These are phyloP conservation scores for Ottelia alismoides DNA, from an alignment of 106 monocot species.

Conservation along the genomic window DNA sequence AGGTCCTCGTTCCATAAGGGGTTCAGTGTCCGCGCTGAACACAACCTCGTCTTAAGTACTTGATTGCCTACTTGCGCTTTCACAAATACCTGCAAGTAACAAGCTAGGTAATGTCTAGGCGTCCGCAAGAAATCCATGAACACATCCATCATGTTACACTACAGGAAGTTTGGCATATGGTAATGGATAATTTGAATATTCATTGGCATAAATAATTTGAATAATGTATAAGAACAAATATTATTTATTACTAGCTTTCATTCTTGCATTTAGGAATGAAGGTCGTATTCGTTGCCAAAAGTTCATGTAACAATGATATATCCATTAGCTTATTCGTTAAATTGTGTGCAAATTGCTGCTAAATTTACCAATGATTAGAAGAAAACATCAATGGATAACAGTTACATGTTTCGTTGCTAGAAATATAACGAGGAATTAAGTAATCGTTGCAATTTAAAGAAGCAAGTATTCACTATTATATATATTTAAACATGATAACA, in stretches of 20 bases:
- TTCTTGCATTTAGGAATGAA: no score
- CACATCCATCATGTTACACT: constrained; percentile 38
- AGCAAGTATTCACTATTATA: no score
- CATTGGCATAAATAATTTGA: constrained; percentile 72
- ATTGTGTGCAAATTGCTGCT: no score
- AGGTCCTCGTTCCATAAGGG: constrained; percentile 73
- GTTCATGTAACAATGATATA: no score
- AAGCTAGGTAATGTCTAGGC: constrained; percentile 10
- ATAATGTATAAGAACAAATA: no score
- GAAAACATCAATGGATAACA: no score
- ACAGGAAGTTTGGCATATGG: constrained; percentile 84
- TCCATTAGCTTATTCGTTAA: no score
- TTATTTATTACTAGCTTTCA: no score
- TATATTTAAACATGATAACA: no score
- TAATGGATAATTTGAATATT: constrained; percentile 53
- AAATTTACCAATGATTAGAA: no score
- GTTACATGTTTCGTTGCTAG: no score
- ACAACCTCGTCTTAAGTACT: constrained; percentile 33
- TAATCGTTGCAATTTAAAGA: constrained; percentile 61
- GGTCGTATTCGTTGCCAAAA: constrained; percentile 28
- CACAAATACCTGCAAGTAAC: constrained; percentile 42
- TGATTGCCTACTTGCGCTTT: constrained; percentile 50
- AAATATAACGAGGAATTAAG: constrained; percentile 39
- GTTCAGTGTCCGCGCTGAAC: constrained; percentile 21
- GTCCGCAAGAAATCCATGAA: constrained; percentile 50